Percentiles rank a stretch among this genome's conserved stretches.
Conservation (phyloP, 306 rosid genomes). For the Medicago ruthenica region DNA sequence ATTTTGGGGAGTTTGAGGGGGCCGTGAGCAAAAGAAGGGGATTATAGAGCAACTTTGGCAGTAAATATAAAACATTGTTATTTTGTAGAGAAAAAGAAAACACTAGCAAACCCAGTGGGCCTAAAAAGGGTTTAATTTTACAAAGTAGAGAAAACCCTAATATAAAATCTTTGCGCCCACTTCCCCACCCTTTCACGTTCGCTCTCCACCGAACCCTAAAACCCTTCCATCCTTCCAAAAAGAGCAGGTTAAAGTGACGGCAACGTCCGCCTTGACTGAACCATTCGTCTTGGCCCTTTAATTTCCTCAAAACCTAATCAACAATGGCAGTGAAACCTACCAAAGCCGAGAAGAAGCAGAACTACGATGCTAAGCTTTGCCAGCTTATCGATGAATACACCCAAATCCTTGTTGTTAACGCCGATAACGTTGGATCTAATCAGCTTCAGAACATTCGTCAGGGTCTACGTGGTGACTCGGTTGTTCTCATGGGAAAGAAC, state of each 20-base stretch:
- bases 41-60: too few species aligned
- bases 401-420: slow-evolving; percentile 23
- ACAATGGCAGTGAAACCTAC: slow-evolving; percentile 7
- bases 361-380: slow-evolving; percentile 19
- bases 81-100: too few species aligned
- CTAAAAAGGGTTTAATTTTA: neutral
- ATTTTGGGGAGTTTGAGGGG: too few species aligned
- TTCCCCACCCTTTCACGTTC: too few species aligned
- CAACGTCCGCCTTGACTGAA: too few species aligned
- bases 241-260: neutral
- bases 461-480: slow-evolving; percentile 9
- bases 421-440: slow-evolving; percentile 19
- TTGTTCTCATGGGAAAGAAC: slow-evolving; percentile 21
- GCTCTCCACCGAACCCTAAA: neutral
- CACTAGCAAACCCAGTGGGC: neutral
- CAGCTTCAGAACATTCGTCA: slow-evolving; percentile 18
- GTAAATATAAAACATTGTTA: too few species aligned
- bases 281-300: too few species aligned
- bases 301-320: neutral
- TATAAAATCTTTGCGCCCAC: neutral
- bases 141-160: neutral
- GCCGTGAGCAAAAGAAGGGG: too few species aligned
- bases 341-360: slow-evolving; percentile 16
- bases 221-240: neutral
- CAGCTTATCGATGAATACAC: neutral